A percentile compares a stretch with the other conserved stretches of the same genome.
These are phyloP conservation scores for Ceratobasidium sp. DNA, from an alignment of 1,284 basidiomycete genomes.

Conservation along the genomic window DNA sequence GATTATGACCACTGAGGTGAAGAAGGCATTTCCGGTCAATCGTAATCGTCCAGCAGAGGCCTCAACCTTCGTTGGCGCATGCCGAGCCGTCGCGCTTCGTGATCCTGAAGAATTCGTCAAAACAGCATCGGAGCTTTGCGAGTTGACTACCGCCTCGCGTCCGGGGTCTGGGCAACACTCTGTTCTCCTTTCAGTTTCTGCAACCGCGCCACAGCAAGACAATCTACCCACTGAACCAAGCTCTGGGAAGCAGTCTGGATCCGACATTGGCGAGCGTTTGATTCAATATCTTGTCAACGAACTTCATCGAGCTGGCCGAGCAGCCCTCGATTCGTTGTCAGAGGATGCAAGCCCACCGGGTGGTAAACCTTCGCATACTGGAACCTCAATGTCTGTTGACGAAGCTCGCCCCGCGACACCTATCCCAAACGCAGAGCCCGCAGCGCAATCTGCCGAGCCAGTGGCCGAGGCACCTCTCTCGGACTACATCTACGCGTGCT, in stretches of 20 bases:
- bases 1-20: slow-evolving; percentile 86
- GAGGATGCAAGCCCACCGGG: slow-evolving; percentile 30
- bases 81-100: slow-evolving; percentile 83
- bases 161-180: slow-evolving; percentile 59
- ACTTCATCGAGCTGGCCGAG: slow-evolving; percentile 40
- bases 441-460: slow-evolving; percentile 8
- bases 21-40: slow-evolving; percentile 75
- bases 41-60: slow-evolving; percentile 79
- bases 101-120: slow-evolving; percentile 83
- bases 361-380: slow-evolving; percentile 12
- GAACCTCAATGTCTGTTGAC: slow-evolving; percentile 38
- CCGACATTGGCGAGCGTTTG: slow-evolving; percentile 31
- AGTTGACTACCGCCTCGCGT: slow-evolving; percentile 71
- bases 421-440: slow-evolving; percentile 11
- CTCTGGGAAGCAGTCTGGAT: slow-evolving; percentile 6
- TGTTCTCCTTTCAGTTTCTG: slow-evolving; percentile 65
- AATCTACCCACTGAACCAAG: background rate
- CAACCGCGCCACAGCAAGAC: slow-evolving; percentile 45
- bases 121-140: slow-evolving; percentile 74
- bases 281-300: slow-evolving; percentile 39
- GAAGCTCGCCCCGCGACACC: slow-evolving; percentile 43
- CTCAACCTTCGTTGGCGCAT: slow-evolving; percentile 76
- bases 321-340: slow-evolving; percentile 12
- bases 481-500: slow-evolving; percentile 77
- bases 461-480: slow-evolving; percentile 15